A percentile compares a stretch with the other conserved stretches of the same genome.
Evolutionary conservation across 352 stramenopile genomes (phyloP).

Genomic region (Blastocystis sp.): DNA sequence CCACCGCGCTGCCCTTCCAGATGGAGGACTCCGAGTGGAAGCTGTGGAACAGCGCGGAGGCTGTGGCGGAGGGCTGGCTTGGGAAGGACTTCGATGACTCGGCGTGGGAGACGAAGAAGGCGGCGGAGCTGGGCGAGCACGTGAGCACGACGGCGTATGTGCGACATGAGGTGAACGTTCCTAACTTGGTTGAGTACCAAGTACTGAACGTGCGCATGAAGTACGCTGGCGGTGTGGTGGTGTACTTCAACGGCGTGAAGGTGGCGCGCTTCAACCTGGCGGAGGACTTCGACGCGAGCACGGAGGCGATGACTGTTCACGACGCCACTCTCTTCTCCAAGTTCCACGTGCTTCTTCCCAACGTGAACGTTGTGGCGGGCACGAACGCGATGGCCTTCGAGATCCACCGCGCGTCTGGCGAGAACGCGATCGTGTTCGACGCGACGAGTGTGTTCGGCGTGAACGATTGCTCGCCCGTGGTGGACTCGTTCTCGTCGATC

Average conservation of each 20-base stretch:
- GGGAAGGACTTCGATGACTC: background rate
- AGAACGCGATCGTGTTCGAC: background rate
- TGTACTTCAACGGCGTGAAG: slow-evolving; percentile 4
- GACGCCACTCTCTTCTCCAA: too few species aligned
- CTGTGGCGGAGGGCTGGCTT: background rate
- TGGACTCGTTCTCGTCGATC: background rate
- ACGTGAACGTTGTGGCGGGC: background rate
- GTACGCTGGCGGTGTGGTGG: background rate
- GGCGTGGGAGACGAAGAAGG: background rate
- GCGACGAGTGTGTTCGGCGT: background rate
- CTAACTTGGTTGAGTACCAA: background rate
- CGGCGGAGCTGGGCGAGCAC: background rate
- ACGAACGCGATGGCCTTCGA: slow-evolving; percentile 35
- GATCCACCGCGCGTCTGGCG: background rate
- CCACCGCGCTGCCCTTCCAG: too few species aligned
- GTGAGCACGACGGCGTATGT: background rate
- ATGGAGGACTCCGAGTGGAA: background rate
- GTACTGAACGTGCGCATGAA: slow-evolving; percentile 4
- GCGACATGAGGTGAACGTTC: background rate
- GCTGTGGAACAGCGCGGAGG: background rate
- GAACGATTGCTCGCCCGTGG: background rate
- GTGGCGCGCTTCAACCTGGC: slow-evolving; percentile 7
- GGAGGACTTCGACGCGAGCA: background rate
- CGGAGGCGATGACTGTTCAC: too few species aligned
- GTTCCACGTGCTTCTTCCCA: background rate